A percentile compares a stretch with the other conserved stretches of the same genome.
Evolutionary conservation across 176 grass and related monocot genomes (phyloP).

Genomic region (Phoenix dactylifera): DNA sequence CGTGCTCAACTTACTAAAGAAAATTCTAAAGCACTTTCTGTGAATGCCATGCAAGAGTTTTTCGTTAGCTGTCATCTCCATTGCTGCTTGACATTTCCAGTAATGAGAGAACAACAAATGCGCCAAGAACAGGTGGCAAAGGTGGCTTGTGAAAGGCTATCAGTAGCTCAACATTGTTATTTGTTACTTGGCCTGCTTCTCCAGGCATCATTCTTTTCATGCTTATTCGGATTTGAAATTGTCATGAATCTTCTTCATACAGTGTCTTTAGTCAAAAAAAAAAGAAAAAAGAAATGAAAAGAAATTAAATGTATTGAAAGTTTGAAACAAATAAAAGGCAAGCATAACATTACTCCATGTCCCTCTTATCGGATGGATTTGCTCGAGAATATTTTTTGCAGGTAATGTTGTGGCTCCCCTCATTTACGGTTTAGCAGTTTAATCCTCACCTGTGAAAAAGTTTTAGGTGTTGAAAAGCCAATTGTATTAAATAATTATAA

Average conservation of each 20-base stretch:
- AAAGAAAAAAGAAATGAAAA: background rate
- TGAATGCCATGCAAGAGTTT: conserved; percentile 15
- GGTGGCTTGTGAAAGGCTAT: conserved; percentile 48
- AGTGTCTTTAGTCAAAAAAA: conserved; percentile 2
- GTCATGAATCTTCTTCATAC: conserved; percentile 33
- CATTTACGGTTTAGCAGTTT: background rate
- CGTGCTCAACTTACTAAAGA: conserved; percentile 25
- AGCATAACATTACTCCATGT: conserved; percentile 21
- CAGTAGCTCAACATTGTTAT: conserved; percentile 35
- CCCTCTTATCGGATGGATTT: conserved; percentile 20
- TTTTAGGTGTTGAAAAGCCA: too few species aligned
- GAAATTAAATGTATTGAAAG: background rate
- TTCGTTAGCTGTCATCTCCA: conserved; percentile 23
- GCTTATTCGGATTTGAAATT: conserved; percentile 34
- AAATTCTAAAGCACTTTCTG: conserved; percentile 31
- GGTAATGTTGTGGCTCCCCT: conserved; percentile 19
- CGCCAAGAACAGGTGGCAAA: conserved; percentile 59
- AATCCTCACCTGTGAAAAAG: too few species aligned
- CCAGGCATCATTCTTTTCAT: conserved; percentile 23
- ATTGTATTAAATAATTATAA: too few species aligned
- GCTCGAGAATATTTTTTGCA: conserved; percentile 38
- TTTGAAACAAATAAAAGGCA: background rate
- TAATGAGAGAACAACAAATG: conserved; percentile 32
- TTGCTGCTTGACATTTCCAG: conserved; percentile 36
- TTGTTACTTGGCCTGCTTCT: conserved; percentile 10